phyloP scores from a whole-genome alignment of 306 rosid genomes.

The Cucurbita pepo region DNA sequence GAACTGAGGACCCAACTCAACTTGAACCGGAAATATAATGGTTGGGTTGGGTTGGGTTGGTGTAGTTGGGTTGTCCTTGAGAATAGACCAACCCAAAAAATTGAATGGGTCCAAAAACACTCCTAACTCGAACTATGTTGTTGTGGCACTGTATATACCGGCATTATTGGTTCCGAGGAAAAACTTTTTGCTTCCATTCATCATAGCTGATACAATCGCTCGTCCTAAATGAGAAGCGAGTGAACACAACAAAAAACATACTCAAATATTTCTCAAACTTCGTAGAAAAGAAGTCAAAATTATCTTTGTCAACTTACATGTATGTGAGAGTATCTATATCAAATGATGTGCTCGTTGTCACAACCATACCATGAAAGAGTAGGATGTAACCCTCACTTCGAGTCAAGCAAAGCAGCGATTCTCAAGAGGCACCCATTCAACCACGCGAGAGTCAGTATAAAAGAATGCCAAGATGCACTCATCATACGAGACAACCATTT shows the following conservation, averaged over 20 bases:
- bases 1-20: too few species aligned
- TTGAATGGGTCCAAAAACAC: too few species aligned
- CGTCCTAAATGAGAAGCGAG: slow-evolving; percentile 30
- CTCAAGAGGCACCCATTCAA: too few species aligned
- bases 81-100: too few species aligned
- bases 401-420: too few species aligned
- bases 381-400: too few species aligned
- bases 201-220: slow-evolving; percentile 70
- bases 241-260: slow-evolving; percentile 1
- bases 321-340: neutral
- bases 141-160: neutral
- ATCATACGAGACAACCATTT: neutral
- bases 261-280: neutral
- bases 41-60: too few species aligned
- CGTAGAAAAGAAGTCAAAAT: neutral
- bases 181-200: slow-evolving; percentile 64
- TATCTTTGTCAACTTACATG: neutral
- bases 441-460: too few species aligned
- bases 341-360: neutral
- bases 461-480: too few species aligned
- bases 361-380: neutral
- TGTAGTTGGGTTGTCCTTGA: too few species aligned
- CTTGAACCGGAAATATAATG: too few species aligned
- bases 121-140: too few species aligned
- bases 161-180: slow-evolving; percentile 95